A percentile compares a stretch with the other conserved stretches of the same genome.
Conservation (phyloP, 2,329 filamentous ascomycete species). For the Penicillium sp. region DNA sequence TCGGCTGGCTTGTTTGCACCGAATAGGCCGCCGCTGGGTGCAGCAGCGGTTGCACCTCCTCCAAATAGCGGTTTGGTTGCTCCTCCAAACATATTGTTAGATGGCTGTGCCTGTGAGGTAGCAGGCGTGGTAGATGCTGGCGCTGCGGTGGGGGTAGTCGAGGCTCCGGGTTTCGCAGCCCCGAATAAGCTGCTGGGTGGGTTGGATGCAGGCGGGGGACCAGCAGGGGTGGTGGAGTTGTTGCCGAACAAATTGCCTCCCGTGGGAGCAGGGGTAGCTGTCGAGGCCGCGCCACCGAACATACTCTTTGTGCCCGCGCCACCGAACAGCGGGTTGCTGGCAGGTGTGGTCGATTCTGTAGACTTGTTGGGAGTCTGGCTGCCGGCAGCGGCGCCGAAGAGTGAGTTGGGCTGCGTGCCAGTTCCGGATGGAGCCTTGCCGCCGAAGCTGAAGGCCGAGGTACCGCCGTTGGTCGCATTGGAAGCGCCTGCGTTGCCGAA, state of each 20-base stretch:
- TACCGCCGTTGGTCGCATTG: slow-evolving; percentile 23
- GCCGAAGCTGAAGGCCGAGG: slow-evolving; percentile 39
- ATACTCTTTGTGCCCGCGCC: slow-evolving; percentile 28
- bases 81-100: slow-evolving; percentile 31
- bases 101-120: slow-evolving; percentile 32
- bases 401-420: slow-evolving; percentile 25
- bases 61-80: slow-evolving; percentile 33
- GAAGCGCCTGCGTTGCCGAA: slow-evolving; percentile 31
- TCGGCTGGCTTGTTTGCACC: slow-evolving; percentile 34
- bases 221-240: slow-evolving; percentile 52
- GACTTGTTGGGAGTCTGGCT: slow-evolving; percentile 42
- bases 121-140: slow-evolving; percentile 30
- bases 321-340: slow-evolving; percentile 39
- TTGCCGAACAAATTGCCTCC: slow-evolving; percentile 39
- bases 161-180: slow-evolving; percentile 24
- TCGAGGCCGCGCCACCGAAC: slow-evolving; percentile 37
- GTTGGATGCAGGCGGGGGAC: slow-evolving; percentile 45
- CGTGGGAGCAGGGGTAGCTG: slow-evolving; percentile 40
- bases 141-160: slow-evolving; percentile 23
- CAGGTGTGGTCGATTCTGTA: slow-evolving; percentile 32
- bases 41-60: slow-evolving; percentile 16
- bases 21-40: slow-evolving; percentile 30
- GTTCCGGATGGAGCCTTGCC: slow-evolving; percentile 27
- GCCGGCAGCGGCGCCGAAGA: slow-evolving; percentile 30
- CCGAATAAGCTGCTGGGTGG: slow-evolving; percentile 30